Percentiles rank a stretch among this genome's conserved stretches.
These are phyloP conservation scores for Aspergillus versicolor DNA, from an alignment of 2,329 filamentous ascomycete genomes.

Conservation along the genomic window DNA sequence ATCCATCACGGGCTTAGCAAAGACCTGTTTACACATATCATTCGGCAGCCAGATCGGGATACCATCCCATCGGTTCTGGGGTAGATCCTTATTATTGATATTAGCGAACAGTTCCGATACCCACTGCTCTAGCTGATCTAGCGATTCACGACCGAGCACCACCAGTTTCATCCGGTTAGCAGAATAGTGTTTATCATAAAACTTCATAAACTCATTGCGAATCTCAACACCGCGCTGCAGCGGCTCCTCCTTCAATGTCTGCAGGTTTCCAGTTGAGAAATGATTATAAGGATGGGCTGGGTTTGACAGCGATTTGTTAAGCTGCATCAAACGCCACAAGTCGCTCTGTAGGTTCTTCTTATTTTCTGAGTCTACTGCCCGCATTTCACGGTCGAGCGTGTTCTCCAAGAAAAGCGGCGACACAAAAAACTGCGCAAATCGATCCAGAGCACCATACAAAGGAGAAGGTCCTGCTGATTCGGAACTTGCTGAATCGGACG, in stretches of 20 bases:
- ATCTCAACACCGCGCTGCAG: constrained; percentile 79
- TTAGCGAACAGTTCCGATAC: constrained; percentile 77
- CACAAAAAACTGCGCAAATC: constrained; percentile 93
- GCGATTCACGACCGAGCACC: constrained; percentile 74
- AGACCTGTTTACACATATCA: constrained; percentile 69
- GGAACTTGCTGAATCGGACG: not conserved
- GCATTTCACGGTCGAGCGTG: constrained; percentile 82
- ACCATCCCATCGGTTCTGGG: constrained; percentile 65
- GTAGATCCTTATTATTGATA: constrained; percentile 77
- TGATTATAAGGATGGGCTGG: constrained; percentile 84
- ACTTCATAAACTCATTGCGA: constrained; percentile 86
- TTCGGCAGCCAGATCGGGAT: constrained; percentile 59
- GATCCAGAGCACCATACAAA: constrained; percentile 78
- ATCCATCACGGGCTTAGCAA: constrained; percentile 91
- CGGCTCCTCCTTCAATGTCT: constrained; percentile 80
- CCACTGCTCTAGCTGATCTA: constrained; percentile 83
- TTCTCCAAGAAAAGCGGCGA: constrained; percentile 80
- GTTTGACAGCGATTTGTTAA: constrained; percentile 86
- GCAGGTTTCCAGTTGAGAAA: constrained; percentile 86
- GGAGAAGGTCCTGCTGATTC: constrained; percentile 47
- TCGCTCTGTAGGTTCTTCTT: constrained; percentile 97
- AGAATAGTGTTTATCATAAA: constrained; percentile 86
- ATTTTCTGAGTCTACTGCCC: constrained; percentile 91
- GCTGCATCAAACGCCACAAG: constrained; percentile 80
- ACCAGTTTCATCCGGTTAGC: constrained; percentile 93